Evolutionary conservation across 768 basidiomycete genomes (phyloP).

Genomic region (Coprinopsis marcescibilis): DNA sequence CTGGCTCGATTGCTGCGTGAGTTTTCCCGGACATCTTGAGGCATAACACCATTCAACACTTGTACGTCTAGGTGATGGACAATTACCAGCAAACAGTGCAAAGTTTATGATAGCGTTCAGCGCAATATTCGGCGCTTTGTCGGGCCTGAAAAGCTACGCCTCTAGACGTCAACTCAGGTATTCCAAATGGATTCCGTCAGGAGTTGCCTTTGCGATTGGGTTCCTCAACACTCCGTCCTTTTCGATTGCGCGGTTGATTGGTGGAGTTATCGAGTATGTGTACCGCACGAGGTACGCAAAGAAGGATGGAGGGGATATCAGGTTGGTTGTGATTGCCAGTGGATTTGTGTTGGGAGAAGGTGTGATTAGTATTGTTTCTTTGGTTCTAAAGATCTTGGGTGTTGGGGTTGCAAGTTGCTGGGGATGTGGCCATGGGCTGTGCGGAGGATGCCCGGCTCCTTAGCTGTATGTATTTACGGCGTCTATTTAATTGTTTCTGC

Average conservation of each 20-base stretch:
- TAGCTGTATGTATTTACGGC: not conserved
- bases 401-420: constrained; percentile 76
- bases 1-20: constrained; percentile 71
- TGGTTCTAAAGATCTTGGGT: constrained; percentile 70
- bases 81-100: constrained; percentile 70
- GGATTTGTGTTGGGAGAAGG: constrained; percentile 97
- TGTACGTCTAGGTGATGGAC: constrained; percentile 60
- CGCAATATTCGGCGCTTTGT: constrained; percentile 59
- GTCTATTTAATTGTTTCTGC: not conserved
- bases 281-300: constrained; percentile 52
- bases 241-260: constrained; percentile 84
- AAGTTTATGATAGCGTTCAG: constrained; percentile 80
- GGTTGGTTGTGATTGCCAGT: constrained; percentile 82
- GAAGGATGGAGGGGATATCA: constrained; percentile 46
- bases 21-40: constrained; percentile 21
- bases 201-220: constrained; percentile 92
- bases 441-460: constrained; percentile 54
- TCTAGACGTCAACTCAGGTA: constrained; percentile 42
- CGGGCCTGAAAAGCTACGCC: constrained; percentile 61
- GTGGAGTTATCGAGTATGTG: constrained; percentile 74
- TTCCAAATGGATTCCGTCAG: constrained; percentile 83
- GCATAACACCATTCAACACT: constrained; percentile 19
- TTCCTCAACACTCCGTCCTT: constrained; percentile 96
- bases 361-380: constrained; percentile 74
- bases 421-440: constrained; percentile 77